phyloP scores from a whole-genome alignment of 495 filamentous ascomycete species.

The Hyaloscypha variabilis region DNA sequence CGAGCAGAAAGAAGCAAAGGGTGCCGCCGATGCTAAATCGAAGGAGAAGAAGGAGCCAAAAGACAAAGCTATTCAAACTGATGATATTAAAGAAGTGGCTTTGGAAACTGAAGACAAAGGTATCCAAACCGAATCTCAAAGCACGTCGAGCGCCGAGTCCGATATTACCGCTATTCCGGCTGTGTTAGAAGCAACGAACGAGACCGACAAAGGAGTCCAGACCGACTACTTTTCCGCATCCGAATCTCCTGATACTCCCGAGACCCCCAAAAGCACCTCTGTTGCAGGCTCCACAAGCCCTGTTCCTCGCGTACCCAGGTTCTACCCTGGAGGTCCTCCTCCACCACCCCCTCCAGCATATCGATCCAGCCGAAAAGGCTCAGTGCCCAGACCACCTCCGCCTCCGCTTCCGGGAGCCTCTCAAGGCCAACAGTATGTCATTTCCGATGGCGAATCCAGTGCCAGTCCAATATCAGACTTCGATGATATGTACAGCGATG shows the following conservation, averaged over 20 bases:
- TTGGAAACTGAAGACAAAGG: constrained; percentile 23
- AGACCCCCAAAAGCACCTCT: constrained; percentile 19
- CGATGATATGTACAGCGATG: constrained; percentile 31
- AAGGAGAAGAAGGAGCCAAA: constrained; percentile 24
- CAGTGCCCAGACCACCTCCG: background rate
- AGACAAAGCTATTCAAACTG: constrained; percentile 26
- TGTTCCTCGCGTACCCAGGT: background rate
- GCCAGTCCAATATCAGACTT: constrained; percentile 29
- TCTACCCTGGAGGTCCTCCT: constrained; percentile 2
- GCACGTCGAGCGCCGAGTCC: constrained; percentile 3
- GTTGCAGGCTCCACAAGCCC: background rate
- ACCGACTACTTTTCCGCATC: constrained; percentile 18
- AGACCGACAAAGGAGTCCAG: constrained; percentile 26
- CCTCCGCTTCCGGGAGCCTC: no score
- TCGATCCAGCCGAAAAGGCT: constrained; percentile 5
- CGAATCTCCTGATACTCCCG: constrained; percentile 10
- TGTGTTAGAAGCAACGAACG: constrained; percentile 4
- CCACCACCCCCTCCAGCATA: constrained; percentile 13
- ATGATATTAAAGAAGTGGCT: constrained; percentile 18
- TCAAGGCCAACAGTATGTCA: constrained; percentile 7
- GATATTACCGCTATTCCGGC: constrained; percentile 4
- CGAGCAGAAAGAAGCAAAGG: constrained; percentile 23
- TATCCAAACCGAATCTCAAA: constrained; percentile 23
- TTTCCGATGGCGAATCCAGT: constrained; percentile 28
- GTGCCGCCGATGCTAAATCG: constrained; percentile 14